These are phyloP conservation scores for Colletotrichum sp. DNA, from an alignment of 2,329 filamentous ascomycete species.

Conservation along the genomic window DNA sequence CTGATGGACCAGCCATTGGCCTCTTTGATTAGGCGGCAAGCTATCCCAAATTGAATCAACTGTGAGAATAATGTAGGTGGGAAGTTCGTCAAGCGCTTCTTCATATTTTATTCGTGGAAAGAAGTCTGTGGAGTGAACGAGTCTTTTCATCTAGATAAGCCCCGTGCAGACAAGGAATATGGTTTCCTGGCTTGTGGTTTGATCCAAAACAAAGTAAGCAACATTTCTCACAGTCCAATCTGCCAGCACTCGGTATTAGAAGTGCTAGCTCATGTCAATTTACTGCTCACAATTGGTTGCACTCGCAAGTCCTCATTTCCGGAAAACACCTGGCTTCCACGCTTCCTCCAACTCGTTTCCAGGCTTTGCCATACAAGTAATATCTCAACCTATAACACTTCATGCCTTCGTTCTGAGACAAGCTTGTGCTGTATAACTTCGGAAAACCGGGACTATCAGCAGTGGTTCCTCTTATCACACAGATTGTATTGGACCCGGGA, in stretches of 20 bases:
- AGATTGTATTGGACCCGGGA: not conserved
- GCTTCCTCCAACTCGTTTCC: not conserved
- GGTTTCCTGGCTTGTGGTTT: not conserved
- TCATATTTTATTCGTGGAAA: not conserved
- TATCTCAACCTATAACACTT: not conserved
- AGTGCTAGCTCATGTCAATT: not conserved
- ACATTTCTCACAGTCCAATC: not conserved
- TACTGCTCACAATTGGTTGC: not conserved
- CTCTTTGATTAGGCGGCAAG: not conserved
- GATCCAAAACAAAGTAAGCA: not conserved
- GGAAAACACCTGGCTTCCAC: not conserved
- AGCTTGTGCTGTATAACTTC: not conserved
- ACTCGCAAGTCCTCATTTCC: not conserved
- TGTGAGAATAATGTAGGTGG: not conserved
- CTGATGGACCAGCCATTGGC: not conserved
- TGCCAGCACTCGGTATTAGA: not conserved
- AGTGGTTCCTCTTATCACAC: not conserved
- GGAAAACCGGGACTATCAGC: not conserved
- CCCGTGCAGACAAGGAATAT: not conserved
- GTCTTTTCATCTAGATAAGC: not conserved
- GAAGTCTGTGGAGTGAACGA: not conserved
- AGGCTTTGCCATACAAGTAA: not conserved
- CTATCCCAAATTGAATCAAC: not conserved
- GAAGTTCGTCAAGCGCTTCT: not conserved
- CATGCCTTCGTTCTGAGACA: not conserved